A percentile compares a stretch with the other conserved stretches of the same genome.
Evolutionary conservation across 768 basidiomycete genomes (phyloP).

Genomic region (Hebeloma cylindrosporum): DNA sequence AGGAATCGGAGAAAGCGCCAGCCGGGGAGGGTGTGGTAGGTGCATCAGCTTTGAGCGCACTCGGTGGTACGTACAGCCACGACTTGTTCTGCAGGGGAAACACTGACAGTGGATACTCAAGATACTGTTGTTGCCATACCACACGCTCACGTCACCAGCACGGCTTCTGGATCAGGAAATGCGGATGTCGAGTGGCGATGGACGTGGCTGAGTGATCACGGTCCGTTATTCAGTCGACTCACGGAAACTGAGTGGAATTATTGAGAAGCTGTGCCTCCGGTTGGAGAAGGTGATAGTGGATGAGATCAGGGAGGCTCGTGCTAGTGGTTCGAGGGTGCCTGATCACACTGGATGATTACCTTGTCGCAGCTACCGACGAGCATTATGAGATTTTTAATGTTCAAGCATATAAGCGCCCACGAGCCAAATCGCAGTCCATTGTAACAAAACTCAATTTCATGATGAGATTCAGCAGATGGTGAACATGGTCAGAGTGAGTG

Average conservation of each 20-base stretch:
- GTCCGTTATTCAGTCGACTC: slow-evolving; percentile 37
- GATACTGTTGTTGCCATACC: background rate
- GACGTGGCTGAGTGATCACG: slow-evolving; percentile 41
- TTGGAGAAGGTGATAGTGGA: slow-evolving; percentile 34
- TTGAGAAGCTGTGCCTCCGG: slow-evolving; percentile 33
- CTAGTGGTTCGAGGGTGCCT: background rate
- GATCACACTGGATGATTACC: no score
- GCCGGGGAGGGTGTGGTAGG: background rate
- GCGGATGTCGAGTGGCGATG: slow-evolving; percentile 22
- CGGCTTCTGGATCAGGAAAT: background rate
- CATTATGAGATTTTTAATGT: no score
- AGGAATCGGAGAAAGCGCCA: background rate
- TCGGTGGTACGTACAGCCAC: no score
- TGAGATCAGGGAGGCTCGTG: slow-evolving; percentile 15
- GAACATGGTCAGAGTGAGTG: no score
- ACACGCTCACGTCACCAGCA: background rate
- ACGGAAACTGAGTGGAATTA: slow-evolving; percentile 40
- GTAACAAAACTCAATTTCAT: no score
- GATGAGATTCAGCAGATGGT: no score
- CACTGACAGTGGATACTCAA: no score
- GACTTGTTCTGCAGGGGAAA: no score
- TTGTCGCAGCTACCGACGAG: no score
- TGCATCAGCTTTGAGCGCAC: no score
- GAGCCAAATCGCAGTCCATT: no score
- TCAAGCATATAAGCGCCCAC: no score